Percentiles rank a stretch among this genome's conserved stretches.
Conservation (phyloP, 352 stramenopile species). For the Phytophthora cryptogea region DNA sequence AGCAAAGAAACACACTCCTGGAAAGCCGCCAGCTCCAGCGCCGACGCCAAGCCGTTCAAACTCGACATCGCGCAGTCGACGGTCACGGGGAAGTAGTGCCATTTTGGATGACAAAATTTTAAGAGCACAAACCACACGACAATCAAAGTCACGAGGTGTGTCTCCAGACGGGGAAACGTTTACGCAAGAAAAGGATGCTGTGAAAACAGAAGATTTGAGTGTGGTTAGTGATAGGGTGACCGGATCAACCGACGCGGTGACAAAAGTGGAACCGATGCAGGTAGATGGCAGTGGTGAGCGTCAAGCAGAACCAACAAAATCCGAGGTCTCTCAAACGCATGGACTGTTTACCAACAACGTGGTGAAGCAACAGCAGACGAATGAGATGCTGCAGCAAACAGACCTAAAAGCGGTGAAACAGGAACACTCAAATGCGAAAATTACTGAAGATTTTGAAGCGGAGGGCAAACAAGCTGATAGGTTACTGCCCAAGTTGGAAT, state of each 20-base stretch:
- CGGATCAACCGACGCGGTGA: background rate
- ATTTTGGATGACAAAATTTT: conserved; percentile 1
- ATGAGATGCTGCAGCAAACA: background rate
- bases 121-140: background rate
- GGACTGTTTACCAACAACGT: background rate
- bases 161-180: background rate
- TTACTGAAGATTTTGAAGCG: background rate
- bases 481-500: background rate
- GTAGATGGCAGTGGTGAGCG: background rate
- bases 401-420: background rate
- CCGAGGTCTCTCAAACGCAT: background rate
- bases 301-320: background rate
- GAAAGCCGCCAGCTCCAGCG: conserved; percentile 2
- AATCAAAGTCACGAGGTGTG: background rate
- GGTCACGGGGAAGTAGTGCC: conserved; percentile 13
- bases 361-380: background rate
- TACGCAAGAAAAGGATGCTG: conserved; percentile 1
- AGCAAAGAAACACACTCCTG: conserved; percentile 9
- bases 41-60: conserved; percentile 18
- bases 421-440: background rate
- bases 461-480: background rate
- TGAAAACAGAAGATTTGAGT: background rate
- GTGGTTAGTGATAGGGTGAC: background rate
- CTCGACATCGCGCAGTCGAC: conserved; percentile 16
- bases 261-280: conserved; percentile 9